phyloP scores from a whole-genome alignment of 2,329 filamentous ascomycete genomes.

The Mollisia scopiformis region DNA sequence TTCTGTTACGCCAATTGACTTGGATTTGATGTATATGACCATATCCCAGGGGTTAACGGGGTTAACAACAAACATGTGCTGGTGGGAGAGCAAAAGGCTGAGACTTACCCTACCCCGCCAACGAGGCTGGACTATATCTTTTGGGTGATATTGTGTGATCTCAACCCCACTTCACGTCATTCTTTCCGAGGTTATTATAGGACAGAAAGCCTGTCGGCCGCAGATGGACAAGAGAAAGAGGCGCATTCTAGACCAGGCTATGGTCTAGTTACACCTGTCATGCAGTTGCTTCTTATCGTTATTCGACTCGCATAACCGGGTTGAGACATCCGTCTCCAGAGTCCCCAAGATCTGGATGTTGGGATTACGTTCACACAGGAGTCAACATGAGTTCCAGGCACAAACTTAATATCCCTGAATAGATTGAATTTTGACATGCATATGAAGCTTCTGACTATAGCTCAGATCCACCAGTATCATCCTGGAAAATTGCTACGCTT shows the following conservation, averaged over 20 bases:
- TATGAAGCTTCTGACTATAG: not conserved
- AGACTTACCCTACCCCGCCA: not conserved
- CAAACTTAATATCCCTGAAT: not conserved
- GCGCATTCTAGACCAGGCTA: not conserved
- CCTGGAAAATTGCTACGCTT: constrained; percentile 9
- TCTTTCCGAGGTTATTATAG: not conserved
- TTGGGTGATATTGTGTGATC: constrained; percentile 3
- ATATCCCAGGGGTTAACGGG: not conserved
- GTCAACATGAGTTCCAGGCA: not conserved
- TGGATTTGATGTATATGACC: not conserved
- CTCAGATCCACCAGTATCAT: not conserved
- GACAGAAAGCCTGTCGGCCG: not conserved
- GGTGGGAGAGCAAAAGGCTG: constrained; percentile 1
- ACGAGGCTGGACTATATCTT: constrained; percentile 4
- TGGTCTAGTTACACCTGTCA: not conserved
- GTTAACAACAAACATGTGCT: not conserved
- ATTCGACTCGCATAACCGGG: not conserved
- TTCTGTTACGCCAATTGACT: not conserved
- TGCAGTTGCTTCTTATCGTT: not conserved
- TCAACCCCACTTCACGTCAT: constrained; percentile 5
- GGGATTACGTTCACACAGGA: not conserved
- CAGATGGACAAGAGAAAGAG: not conserved
- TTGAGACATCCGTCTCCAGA: not conserved
- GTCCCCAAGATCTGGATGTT: not conserved
- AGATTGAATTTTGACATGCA: not conserved